Percentiles rank a stretch among this genome's conserved stretches.
These are phyloP conservation scores for Plasmodium reichenowi DNA, from an alignment of 169 alveolate genomes.

Conservation along the genomic window DNA sequence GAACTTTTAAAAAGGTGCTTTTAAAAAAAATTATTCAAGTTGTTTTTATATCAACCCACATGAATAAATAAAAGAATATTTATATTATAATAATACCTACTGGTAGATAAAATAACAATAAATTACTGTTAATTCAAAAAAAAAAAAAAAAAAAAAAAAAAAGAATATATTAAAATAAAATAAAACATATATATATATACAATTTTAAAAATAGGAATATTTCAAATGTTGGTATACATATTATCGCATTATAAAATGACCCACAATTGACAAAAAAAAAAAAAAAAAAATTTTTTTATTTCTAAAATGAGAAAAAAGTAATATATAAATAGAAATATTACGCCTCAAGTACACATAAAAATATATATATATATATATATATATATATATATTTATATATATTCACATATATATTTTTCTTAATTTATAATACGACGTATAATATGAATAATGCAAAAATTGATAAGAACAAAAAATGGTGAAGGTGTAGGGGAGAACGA, in stretches of 20 bases:
- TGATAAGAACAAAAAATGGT: constrained; percentile 20
- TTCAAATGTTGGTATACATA: too few relatives aligned
- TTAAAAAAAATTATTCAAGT: too few relatives aligned
- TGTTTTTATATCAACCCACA: too few relatives aligned
- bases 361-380: constrained; percentile 9
- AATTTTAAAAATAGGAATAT: too few relatives aligned
- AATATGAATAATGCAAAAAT: constrained; percentile 41
- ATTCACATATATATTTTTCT: neutral
- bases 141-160: too few relatives aligned
- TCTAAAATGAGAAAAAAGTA: neutral
- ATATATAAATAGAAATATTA: neutral
- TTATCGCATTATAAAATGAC: constrained; percentile 3
- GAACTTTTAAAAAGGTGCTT: too few relatives aligned
- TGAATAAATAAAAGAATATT: too few relatives aligned
- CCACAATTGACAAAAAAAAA: constrained; percentile 16
- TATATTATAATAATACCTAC: too few relatives aligned
- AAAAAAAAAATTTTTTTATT: neutral
- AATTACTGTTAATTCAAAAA: too few relatives aligned
- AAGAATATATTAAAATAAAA: too few relatives aligned
- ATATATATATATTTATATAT: neutral
- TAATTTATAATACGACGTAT: neutral
- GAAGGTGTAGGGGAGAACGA: constrained; percentile 20
- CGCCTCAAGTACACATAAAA: neutral
- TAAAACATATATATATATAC: too few relatives aligned
- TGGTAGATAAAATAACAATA: too few relatives aligned